Base-by-base conservation (phyloP, 2,329 filamentous ascomycete species). In the Aschersonia sp. region DNA sequence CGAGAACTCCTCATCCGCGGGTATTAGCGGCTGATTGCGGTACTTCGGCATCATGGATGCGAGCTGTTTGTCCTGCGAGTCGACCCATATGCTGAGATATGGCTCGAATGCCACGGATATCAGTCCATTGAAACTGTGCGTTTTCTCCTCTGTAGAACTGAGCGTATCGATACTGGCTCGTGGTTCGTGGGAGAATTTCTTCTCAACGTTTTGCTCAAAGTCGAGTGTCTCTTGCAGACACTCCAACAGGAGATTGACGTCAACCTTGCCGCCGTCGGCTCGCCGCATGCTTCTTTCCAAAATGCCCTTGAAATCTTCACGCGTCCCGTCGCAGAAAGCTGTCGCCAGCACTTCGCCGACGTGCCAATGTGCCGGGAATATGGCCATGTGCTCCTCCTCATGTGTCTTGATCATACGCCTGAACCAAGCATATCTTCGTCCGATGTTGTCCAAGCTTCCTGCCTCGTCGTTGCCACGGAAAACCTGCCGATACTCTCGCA, bases 81-180 rank as follows among this genome's bases (percentile, higher is more conserved):
- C 90, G 2, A 98, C 88, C 92, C 92, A 98, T 4, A 98, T 70
- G 60, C 87, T 95, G 54, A 98, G 75, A 63, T 97, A 98, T 1
- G 92, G 92, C 65, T 97, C 92, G 59, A 98, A 98, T 1, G 92
- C 92, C 52, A 94, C 87, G 0, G 92, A 97, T 51, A 98, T 95
- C 4, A 87, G 83, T 48, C 94, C 87, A 48, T 86, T 84, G 62
- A 96, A 96, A 48, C 78, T 82, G 22, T 85, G 81, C 0, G 80
- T 70, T 55, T 81, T 81, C 46, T 88, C 85, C 51, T 89, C 85
- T 7, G 78, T 71, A 1, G 87, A 94, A 51, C 80, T 83, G 32
- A 94, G 76, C 0, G 90, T 97, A 61, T 98, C 92, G 49, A 94
- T 88, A 42, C 90, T 97, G 12, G 81, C 81, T 49, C 87, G 79